These are phyloP conservation scores for Coemansia reversa DNA, from an alignment of 192 early-diverging fungal genomes.

Conservation along the genomic window DNA sequence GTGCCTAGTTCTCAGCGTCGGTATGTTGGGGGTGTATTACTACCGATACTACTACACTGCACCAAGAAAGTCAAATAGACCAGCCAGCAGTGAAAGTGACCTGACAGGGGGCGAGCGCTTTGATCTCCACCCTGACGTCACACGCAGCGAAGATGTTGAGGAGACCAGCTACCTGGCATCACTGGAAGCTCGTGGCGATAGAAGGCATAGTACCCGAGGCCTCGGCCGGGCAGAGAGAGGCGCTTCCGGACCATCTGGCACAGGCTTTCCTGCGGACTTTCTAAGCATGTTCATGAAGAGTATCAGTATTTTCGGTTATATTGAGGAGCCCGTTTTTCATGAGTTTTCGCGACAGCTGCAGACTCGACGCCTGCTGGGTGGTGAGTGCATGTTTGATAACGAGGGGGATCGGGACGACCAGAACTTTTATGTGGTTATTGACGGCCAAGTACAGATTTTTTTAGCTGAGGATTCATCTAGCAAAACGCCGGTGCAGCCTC, in stretches of 20 bases:
- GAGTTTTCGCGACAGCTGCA: slow-evolving; percentile 91
- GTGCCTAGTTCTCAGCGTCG: slow-evolving; percentile 4
- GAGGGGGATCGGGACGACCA: slow-evolving; percentile 59
- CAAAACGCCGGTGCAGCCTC: background rate
- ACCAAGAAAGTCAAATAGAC: slow-evolving; percentile 18
- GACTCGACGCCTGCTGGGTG: slow-evolving; percentile 69
- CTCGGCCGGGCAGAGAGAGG: background rate
- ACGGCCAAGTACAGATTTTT: slow-evolving; percentile 90
- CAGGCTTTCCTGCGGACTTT: slow-evolving; percentile 50
- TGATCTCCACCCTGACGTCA: slow-evolving; percentile 49
- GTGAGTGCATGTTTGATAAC: slow-evolving; percentile 76
- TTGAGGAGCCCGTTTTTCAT: slow-evolving; percentile 94
- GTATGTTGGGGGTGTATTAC: slow-evolving; percentile 34
- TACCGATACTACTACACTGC: slow-evolving; percentile 46
- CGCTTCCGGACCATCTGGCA: background rate
- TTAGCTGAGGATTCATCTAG: slow-evolving; percentile 41
- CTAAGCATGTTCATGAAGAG: slow-evolving; percentile 58
- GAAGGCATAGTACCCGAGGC: background rate
- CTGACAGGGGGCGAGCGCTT: slow-evolving; percentile 21
- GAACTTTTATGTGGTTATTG: slow-evolving; percentile 94
- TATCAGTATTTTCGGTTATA: slow-evolving; percentile 96
- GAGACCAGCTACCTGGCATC: slow-evolving; percentile 34
- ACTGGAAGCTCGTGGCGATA: slow-evolving; percentile 32
- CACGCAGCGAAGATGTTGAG: slow-evolving; percentile 32
- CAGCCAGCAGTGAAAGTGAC: slow-evolving; percentile 9